Base-by-base conservation (phyloP, 805 yeast genomes). In the Saturnispora halmiae region DNA sequence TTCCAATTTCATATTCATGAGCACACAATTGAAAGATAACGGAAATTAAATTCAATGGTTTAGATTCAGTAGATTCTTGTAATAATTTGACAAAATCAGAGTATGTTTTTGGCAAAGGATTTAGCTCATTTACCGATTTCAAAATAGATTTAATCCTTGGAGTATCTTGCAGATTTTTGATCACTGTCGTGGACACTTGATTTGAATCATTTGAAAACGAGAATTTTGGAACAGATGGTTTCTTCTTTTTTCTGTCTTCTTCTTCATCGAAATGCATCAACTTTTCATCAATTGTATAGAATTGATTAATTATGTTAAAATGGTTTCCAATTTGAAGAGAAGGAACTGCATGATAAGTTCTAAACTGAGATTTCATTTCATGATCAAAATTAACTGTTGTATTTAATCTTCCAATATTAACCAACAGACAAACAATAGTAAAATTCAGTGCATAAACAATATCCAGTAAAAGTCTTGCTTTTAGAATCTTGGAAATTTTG, bases 291-390 rank as follows among this genome's bases (percentile, higher is more conserved):
- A 52, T 35, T n/a, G 43, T 31, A 40, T 59, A 60, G 31, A 46
- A 59, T 18, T 51, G 47, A 29, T 48, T 50, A 22, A 59, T 50
- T 11, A 53, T 49, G 15, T 46, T 42, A 7, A 61, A 53, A 40
- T 68, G 73, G 14, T 80, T 70, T 43, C 73, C 75, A 3, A 81
- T 77, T 57, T 90, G 96, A 32, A 90, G 66, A 9, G 87, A 77
- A 1, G 98, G 98, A 26, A 90, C 85, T 10, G 95, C 82, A 61
- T 90, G 96, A 56, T 83, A 90, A 0, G 96, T 88, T 53, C 98
- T 70, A 47, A 90, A 69, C 49, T 87, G 90, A 0, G 95, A 85
- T 51, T 86, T 80, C 97, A 90, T 90, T 54, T 87, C 96, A 18
- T 94, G 85, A 42, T 86, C 95, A 56, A 90, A 82, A 61, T 90